Evolutionary conservation across 306 rosid genomes (phyloP), one percentile per base, ranked within the genome.

Genomic region (Citrullus amarus): DNA sequence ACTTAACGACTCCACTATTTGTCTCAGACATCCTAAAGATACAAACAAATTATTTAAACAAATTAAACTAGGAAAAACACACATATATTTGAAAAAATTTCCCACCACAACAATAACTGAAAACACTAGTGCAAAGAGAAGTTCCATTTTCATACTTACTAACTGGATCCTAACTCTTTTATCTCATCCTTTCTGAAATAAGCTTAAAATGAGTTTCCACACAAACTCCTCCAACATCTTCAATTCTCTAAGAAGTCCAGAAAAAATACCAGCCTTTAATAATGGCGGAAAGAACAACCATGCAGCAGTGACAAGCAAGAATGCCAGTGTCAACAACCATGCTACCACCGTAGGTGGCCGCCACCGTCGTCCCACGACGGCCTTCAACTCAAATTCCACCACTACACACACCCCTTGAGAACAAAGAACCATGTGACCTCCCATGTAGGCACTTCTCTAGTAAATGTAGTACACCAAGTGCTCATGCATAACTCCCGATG

Each of bases 401-500:
- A 70, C 81, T 81, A 82, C 58, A 76, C 83, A 82, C 63, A 60
- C 61, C 20, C 88, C 88, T 1, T 82, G 88, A 1, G 68, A 22
- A 79, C 28, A 13, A 85, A 85, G 46, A 41, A 82, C 76, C 62
- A 32, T 22, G 85, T 81, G 8, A 79, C 81, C 10, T 85, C 83
- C 87, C 85, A 81, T 43, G 83, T 58, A 43, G 87, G 87, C 22
- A 39, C 8, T 57, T 22, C 81, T 6, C 68, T 80, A 11, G 79
- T 79, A 75, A 75, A 81, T 34, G 81, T 77, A 85, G 17, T 30
- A 79, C 43, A 53, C 73, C 56, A 82, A 58, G 3, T 71, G 79
- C 75, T 82, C 82, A 67, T 82, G 88, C 87, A 85, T 85, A 4
- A 81, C 5, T 46, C 87, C 87, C 15, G 87, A 84, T 2, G 59